Evolutionary conservation across 208 protist species (phyloP).

Genomic region (Wallacemonas sp.): DNA sequence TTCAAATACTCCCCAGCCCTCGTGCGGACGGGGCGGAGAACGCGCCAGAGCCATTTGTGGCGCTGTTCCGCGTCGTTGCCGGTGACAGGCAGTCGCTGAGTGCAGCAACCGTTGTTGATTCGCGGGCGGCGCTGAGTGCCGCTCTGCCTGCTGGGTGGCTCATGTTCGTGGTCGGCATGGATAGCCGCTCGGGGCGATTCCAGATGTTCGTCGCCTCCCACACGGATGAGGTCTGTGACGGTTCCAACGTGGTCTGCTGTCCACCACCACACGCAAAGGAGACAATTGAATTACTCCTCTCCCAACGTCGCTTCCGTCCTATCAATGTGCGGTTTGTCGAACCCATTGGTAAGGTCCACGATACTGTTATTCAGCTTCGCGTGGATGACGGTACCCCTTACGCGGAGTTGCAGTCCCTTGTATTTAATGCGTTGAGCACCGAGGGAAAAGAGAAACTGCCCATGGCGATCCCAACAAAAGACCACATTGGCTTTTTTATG

Average conservation of each 20-base stretch:
- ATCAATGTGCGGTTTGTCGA: slow-evolving; percentile 41
- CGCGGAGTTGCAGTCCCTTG: slow-evolving; percentile 20
- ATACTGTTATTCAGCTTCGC: slow-evolving; percentile 20
- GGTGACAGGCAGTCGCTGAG: neutral
- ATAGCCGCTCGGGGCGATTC: neutral
- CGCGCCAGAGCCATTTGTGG: neutral
- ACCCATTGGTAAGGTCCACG: slow-evolving; percentile 17
- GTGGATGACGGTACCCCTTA: slow-evolving; percentile 26
- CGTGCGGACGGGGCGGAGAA: neutral
- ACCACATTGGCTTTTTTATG: slow-evolving; percentile 44
- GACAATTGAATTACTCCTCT: slow-evolving; percentile 16
- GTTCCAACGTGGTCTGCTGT: slow-evolving; percentile 31
- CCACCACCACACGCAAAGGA: neutral
- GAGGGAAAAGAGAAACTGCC: slow-evolving; percentile 6
- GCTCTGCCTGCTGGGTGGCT: slow-evolving; percentile 10
- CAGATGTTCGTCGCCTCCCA: slow-evolving; percentile 8
- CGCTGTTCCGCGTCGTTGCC: slow-evolving; percentile 3
- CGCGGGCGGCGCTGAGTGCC: slow-evolving; percentile 6
- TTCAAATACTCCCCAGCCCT: slow-evolving; percentile 5
- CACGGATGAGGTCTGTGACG: slow-evolving; percentile 14
- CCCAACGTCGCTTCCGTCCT: slow-evolving; percentile 18
- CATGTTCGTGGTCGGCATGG: slow-evolving; percentile 8
- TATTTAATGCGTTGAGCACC: slow-evolving; percentile 21
- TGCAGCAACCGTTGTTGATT: neutral
- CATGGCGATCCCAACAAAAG: neutral